A percentile compares a stretch with the other conserved stretches of the same genome.
Evolutionary conservation across 2,329 filamentous ascomycete species (phyloP).

Genomic region (Fusarium sp.): DNA sequence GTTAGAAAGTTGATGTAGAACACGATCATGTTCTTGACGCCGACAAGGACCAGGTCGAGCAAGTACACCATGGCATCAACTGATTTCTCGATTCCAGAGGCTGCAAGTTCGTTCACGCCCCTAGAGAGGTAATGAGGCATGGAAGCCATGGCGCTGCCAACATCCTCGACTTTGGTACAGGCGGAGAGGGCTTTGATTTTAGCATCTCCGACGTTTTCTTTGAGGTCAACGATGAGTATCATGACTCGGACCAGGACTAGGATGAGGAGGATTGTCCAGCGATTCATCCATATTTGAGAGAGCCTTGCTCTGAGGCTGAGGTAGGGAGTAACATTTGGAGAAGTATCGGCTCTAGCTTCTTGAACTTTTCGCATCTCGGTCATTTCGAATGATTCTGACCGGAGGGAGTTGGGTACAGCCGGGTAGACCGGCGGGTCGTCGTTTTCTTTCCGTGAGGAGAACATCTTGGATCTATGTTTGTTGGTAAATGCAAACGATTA

Average conservation of each 20-base stretch:
- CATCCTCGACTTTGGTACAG: constrained; percentile 90
- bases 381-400: constrained; percentile 51
- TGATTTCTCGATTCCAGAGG: constrained; percentile 80
- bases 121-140: constrained; percentile 95
- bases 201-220: constrained; percentile 79
- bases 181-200: constrained; percentile 85
- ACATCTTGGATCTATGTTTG: constrained; percentile 50
- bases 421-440: constrained; percentile 48
- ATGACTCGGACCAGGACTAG: constrained; percentile 86
- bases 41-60: constrained; percentile 81
- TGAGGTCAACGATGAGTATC: constrained; percentile 77
- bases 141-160: constrained; percentile 95
- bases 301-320: constrained; percentile 88
- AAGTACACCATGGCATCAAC: constrained; percentile 83
- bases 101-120: constrained; percentile 88
- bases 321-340: constrained; percentile 84
- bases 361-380: constrained; percentile 47
- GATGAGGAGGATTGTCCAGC: constrained; percentile 91
- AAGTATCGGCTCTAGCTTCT: constrained; percentile 61
- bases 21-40: constrained; percentile 85
- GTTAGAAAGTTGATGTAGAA: constrained; percentile 95
- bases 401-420: constrained; percentile 52
- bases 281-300: constrained; percentile 97
- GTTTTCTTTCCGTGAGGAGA: constrained; percentile 49
- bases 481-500: constrained; percentile 40